Evolutionary conservation across 495 filamentous ascomycete species (phyloP).

Genomic region (Hypomontagnella monticulosa): DNA sequence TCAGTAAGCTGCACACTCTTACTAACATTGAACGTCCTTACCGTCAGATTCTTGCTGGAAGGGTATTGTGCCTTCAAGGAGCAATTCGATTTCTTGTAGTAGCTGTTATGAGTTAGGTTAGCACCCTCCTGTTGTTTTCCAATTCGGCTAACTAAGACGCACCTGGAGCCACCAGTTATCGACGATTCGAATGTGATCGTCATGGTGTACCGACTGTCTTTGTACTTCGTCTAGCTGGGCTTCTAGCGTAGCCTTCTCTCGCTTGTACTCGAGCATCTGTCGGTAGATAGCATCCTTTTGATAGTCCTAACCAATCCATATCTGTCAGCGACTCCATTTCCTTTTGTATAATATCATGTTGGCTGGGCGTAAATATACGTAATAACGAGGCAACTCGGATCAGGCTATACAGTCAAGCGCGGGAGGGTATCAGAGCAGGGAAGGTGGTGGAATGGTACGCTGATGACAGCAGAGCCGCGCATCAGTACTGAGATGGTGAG

Average conservation of each 20-base stretch:
- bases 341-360: slow-evolving; percentile 32
- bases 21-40: slow-evolving; percentile 51
- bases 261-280: slow-evolving; percentile 97
- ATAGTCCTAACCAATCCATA: slow-evolving; percentile 73
- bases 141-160: slow-evolving; percentile 43
- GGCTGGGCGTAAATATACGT: slow-evolving; percentile 36
- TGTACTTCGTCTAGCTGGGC: slow-evolving; percentile 76
- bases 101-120: slow-evolving; percentile 66
- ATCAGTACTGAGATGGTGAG: slow-evolving; percentile 49
- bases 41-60: slow-evolving; percentile 61
- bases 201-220: slow-evolving; percentile 79
- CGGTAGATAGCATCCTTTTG: slow-evolving; percentile 98
- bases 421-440: slow-evolving; percentile 30
- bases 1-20: slow-evolving; percentile 48
- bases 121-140: slow-evolving; percentile 43
- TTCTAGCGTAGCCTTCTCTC: slow-evolving; percentile 83
- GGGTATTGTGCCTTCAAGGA: slow-evolving; percentile 64
- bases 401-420: slow-evolving; percentile 32
- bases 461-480: slow-evolving; percentile 42
- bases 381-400: slow-evolving; percentile 35
- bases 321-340: slow-evolving; percentile 41
- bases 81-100: slow-evolving; percentile 82
- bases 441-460: slow-evolving; percentile 27
- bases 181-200: slow-evolving; percentile 89
- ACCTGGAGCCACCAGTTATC: slow-evolving; percentile 95